These are phyloP conservation scores for Dactylellina haptotyla DNA, from an alignment of 2,329 filamentous ascomycete genomes.

Conservation along the genomic window DNA sequence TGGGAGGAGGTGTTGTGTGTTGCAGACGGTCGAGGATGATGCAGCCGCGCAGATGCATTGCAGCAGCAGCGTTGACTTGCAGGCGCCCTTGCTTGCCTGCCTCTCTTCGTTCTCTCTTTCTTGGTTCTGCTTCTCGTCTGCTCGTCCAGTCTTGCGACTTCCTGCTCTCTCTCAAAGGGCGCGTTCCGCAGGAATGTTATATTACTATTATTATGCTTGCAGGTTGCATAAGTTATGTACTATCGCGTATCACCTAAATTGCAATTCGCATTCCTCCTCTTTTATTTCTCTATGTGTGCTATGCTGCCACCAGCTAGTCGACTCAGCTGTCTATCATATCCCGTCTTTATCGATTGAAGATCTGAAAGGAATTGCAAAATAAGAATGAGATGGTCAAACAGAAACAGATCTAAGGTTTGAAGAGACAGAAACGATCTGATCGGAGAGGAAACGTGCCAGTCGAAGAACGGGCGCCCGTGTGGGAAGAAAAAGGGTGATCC, in stretches of 20 bases:
- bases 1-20: neutral
- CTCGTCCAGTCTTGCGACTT: too few species aligned
- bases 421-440: neutral
- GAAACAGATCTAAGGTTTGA: neutral
- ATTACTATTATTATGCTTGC: too few species aligned
- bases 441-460: neutral
- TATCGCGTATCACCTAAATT: too few species aligned
- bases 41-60: slow-evolving; percentile 2
- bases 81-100: neutral
- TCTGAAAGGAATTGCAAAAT: slow-evolving; percentile 1
- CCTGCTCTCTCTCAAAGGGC: too few species aligned
- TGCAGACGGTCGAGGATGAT: neutral
- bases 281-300: too few species aligned
- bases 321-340: neutral
- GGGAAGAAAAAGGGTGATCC: neutral
- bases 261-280: too few species aligned
- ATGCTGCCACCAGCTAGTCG: too few species aligned
- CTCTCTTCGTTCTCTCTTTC: too few species aligned
- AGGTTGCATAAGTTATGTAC: too few species aligned
- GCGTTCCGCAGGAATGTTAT: too few species aligned
- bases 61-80: neutral
- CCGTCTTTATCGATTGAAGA: slow-evolving; percentile 28
- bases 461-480: neutral
- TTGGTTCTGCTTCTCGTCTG: too few species aligned
- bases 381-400: neutral